phyloP scores from a whole-genome alignment of 1,139 yeast species.

The Debaryomyces sp. region DNA sequence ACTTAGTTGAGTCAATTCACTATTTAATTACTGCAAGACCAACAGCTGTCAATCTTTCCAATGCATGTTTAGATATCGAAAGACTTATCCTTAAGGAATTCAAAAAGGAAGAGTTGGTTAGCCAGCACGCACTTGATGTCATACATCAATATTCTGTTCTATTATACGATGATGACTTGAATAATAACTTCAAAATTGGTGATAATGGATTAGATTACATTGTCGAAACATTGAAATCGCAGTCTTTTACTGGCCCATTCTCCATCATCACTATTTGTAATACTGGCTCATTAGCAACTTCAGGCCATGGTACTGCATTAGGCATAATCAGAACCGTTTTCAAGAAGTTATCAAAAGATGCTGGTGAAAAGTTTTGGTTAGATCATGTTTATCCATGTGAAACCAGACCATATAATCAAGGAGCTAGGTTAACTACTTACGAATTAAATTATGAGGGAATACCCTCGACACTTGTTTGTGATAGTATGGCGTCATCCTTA shows the following conservation, averaged over 20 bases:
- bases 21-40: slow-evolving; percentile 81
- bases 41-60: slow-evolving; percentile 90
- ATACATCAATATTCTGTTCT: slow-evolving; percentile 56
- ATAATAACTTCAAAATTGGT: slow-evolving; percentile 78
- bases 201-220: slow-evolving; percentile 79
- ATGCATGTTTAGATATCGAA: slow-evolving; percentile 69
- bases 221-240: slow-evolving; percentile 42
- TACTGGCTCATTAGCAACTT: slow-evolving; percentile 91
- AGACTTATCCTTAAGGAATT: slow-evolving; percentile 28
- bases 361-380: slow-evolving; percentile 43
- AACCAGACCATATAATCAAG: slow-evolving; percentile 96
- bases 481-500: slow-evolving; percentile 86
- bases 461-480: slow-evolving; percentile 88
- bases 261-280: slow-evolving; percentile 85
- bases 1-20: slow-evolving; percentile 53
- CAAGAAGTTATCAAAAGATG: slow-evolving; percentile 35
- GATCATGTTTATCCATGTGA: slow-evolving; percentile 85
- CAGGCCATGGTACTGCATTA: slow-evolving; percentile 96
- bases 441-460: slow-evolving; percentile 84
- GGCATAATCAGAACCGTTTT: slow-evolving; percentile 83
- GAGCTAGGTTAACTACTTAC: slow-evolving; percentile 89
- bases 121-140: slow-evolving; percentile 31
- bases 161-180: slow-evolving; percentile 74
- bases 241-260: slow-evolving; percentile 64
- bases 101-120: slow-evolving; percentile 16